Evolutionary conservation across 2,329 filamentous ascomycete genomes (phyloP).

Genomic region (Canariomyces notabilis): DNA sequence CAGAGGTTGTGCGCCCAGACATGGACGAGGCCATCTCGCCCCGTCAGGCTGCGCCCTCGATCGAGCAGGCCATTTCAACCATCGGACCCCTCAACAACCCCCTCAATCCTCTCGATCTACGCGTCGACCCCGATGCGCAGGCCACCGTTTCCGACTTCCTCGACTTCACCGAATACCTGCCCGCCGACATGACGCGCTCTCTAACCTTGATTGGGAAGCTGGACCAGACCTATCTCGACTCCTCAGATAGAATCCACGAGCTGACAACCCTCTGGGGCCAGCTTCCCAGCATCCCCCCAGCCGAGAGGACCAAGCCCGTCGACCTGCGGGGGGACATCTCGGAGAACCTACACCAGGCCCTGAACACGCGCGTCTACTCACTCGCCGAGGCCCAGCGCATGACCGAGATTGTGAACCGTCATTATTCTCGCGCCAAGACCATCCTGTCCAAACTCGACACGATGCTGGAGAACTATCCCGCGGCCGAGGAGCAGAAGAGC

Average conservation of each 20-base stretch:
- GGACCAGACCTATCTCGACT: conserved; percentile 52
- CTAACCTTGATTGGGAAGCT: conserved; percentile 61
- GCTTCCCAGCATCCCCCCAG: conserved; percentile 45
- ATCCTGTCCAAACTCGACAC: conserved; percentile 54
- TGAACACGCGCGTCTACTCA: conserved; percentile 53
- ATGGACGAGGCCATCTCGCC: conserved; percentile 34
- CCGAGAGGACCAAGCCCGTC: conserved; percentile 44
- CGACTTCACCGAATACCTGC: conserved; percentile 65
- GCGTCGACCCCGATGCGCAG: conserved; percentile 61
- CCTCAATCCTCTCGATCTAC: conserved; percentile 44
- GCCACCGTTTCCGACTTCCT: conserved; percentile 67
- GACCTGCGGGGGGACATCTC: conserved; percentile 58
- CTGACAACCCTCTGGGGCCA: conserved; percentile 54
- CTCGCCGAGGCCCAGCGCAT: conserved; percentile 60
- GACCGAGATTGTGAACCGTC: conserved; percentile 57
- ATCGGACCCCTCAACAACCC: conserved; percentile 31
- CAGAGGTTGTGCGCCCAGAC: conserved; percentile 17
- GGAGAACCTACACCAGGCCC: conserved; percentile 47
- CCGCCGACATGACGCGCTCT: conserved; percentile 61
- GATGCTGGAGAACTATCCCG: conserved; percentile 57
- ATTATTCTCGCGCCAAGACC: conserved; percentile 55
- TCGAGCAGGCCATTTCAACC: conserved; percentile 31
- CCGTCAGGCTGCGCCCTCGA: conserved; percentile 31
- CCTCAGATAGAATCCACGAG: conserved; percentile 51
- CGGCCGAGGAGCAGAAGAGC: conserved; percentile 46